A percentile compares a stretch with the other conserved stretches of the same genome.
These are phyloP conservation scores for Rhizopus sp. DNA, from an alignment of 371 early-diverging fungal genomes.

Conservation along the genomic window DNA sequence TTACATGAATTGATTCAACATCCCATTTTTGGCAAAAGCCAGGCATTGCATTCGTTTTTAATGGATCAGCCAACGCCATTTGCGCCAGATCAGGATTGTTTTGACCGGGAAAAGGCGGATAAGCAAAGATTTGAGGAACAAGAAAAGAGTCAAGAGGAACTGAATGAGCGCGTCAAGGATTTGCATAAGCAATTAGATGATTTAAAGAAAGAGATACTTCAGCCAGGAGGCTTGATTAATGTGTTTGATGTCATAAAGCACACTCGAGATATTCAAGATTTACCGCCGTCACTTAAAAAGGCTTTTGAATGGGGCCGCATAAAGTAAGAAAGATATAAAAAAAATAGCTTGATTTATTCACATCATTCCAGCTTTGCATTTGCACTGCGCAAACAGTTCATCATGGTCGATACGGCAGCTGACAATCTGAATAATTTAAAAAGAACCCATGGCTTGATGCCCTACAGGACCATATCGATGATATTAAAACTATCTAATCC, in stretches of 20 bases:
- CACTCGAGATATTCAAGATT: slow-evolving; percentile 38
- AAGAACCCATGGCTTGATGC: slow-evolving; percentile 59
- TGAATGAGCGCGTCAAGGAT: slow-evolving; percentile 53
- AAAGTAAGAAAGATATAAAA: slow-evolving; percentile 28
- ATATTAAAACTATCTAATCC: slow-evolving; percentile 65
- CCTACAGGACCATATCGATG: slow-evolving; percentile 57
- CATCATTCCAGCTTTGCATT: slow-evolving; percentile 56
- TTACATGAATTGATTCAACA: slow-evolving; percentile 41
- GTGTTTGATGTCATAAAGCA: slow-evolving; percentile 46
- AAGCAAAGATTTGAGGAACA: slow-evolving; percentile 46
- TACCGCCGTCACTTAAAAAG: slow-evolving; percentile 54
- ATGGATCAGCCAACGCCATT: slow-evolving; percentile 44
- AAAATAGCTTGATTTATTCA: neutral
- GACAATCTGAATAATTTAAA: slow-evolving; percentile 56
- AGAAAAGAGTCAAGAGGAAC: slow-evolving; percentile 43
- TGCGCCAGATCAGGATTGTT: slow-evolving; percentile 43
- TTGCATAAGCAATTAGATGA: slow-evolving; percentile 50
- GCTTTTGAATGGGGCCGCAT: slow-evolving; percentile 68
- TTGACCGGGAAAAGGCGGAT: slow-evolving; percentile 40
- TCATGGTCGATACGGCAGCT: slow-evolving; percentile 59
- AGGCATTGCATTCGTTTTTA: slow-evolving; percentile 47
- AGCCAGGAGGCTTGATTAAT: slow-evolving; percentile 52
- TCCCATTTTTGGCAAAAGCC: slow-evolving; percentile 25
- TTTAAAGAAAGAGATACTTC: slow-evolving; percentile 54
- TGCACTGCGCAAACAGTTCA: slow-evolving; percentile 58